Evolutionary conservation across 176 grass and related monocot species (phyloP).

Genomic region (Triticum urartu): DNA sequence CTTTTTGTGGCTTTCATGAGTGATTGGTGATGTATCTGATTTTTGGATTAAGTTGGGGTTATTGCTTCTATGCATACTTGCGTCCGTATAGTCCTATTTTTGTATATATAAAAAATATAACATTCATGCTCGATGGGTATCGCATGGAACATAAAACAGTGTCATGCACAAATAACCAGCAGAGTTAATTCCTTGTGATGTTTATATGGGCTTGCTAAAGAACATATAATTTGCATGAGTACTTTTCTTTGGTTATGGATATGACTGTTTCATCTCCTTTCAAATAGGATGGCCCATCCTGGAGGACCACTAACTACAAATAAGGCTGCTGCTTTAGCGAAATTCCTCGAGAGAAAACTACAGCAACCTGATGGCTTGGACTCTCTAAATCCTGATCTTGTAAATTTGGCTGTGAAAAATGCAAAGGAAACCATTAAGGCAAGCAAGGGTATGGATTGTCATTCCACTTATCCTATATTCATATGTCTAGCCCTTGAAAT

Average conservation of each 20-base stretch:
- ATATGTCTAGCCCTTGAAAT: slow-evolving; percentile 1
- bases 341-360: slow-evolving; percentile 97
- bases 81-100: not conserved
- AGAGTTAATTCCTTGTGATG: not conserved
- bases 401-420: slow-evolving; percentile 79
- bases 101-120: not conserved
- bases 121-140: not conserved
- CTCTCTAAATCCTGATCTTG: slow-evolving; percentile 75
- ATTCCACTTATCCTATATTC: not conserved
- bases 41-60: not conserved
- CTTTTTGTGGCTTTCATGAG: not conserved
- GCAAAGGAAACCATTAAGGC: slow-evolving; percentile 75
- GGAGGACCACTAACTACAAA: slow-evolving; percentile 89
- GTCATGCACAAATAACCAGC: not conserved
- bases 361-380: slow-evolving; percentile 84
- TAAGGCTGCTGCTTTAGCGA: slow-evolving; percentile 96
- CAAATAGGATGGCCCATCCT: slow-evolving; percentile 78
- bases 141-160: not conserved
- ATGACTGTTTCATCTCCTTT: slow-evolving; percentile 27
- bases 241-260: not conserved
- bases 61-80: not conserved
- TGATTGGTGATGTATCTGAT: too few species aligned
- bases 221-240: not conserved
- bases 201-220: not conserved
- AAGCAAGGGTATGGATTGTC: slow-evolving; percentile 51